Evolutionary conservation across 208 protist genomes (phyloP).

Genomic region (Chromosphaera perkinsii): DNA sequence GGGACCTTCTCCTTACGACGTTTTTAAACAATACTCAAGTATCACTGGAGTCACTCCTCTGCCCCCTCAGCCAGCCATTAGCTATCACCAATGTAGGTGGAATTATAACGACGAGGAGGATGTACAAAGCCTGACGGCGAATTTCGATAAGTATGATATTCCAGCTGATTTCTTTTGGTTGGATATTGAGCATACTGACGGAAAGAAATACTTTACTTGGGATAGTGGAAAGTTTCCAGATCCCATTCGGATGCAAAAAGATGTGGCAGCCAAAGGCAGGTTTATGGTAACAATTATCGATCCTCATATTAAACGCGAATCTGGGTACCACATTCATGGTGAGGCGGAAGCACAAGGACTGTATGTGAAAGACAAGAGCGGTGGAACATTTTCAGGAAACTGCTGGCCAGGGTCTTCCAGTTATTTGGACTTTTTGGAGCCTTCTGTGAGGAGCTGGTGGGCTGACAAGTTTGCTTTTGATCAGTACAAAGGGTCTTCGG

Average conservation of each 20-base stretch:
- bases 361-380: conserved; percentile 76
- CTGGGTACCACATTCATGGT: conserved; percentile 48
- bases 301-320: conserved; percentile 89
- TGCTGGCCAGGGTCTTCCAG: conserved; percentile 88
- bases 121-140: conserved; percentile 67
- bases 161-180: conserved; percentile 97
- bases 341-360: conserved; percentile 25
- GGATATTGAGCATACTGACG: conserved; percentile 98
- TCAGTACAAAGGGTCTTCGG: conserved; percentile 72
- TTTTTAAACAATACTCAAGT: not conserved
- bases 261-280: conserved; percentile 61
- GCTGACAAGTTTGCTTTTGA: conserved; percentile 74
- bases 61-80: conserved; percentile 88
- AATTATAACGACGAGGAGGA: conserved; percentile 89
- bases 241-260: conserved; percentile 73
- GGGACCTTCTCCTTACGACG: conserved; percentile 59
- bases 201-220: conserved; percentile 96
- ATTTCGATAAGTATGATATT: conserved; percentile 88
- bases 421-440: conserved; percentile 86
- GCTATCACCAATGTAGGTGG: conserved; percentile 96
- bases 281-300: conserved; percentile 95
- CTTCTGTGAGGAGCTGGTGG: conserved; percentile 83
- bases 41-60: conserved; percentile 71
- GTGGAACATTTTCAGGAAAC: conserved; percentile 76
- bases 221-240: conserved; percentile 85